phyloP scores from a whole-genome alignment of 495 filamentous ascomycete species.

The Rusavskia elegans region DNA sequence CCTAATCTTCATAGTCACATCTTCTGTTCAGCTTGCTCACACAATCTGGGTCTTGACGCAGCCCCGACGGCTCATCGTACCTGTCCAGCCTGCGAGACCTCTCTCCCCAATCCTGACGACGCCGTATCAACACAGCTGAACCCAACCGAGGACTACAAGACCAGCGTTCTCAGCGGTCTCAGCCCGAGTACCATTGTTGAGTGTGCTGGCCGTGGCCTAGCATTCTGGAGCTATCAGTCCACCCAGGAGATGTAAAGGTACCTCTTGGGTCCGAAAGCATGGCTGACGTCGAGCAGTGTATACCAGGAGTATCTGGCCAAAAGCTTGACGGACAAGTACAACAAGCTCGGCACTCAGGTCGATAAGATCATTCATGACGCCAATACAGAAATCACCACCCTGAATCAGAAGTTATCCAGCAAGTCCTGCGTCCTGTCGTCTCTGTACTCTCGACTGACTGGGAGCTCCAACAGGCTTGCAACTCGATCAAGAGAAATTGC shows the following conservation, averaged over 20 bases:
- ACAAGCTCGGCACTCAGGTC: constrained; percentile 48
- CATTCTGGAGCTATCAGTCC: constrained; percentile 85
- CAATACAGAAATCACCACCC: constrained; percentile 55
- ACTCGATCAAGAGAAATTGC: constrained; percentile 45
- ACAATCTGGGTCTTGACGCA: constrained; percentile 46
- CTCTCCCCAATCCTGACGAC: constrained; percentile 60
- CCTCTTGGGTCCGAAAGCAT: background rate
- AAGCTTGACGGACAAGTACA: constrained; percentile 60
- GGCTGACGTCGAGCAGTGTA: constrained; percentile 31
- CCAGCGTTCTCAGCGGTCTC: constrained; percentile 71
- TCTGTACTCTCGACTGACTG: background rate
- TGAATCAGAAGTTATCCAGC: constrained; percentile 48
- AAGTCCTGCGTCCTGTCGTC: constrained; percentile 2
- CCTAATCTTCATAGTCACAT: constrained; percentile 45
- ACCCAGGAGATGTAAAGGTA: constrained; percentile 66
- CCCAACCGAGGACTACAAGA: constrained; percentile 88
- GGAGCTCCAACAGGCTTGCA: constrained; percentile 43
- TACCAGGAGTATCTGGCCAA: constrained; percentile 69
- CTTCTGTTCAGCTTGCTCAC: constrained; percentile 68
- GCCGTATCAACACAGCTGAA: constrained; percentile 60
- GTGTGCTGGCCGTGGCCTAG: constrained; percentile 66
- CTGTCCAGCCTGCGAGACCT: constrained; percentile 72
- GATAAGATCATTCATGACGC: constrained; percentile 72
- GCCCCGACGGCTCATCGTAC: constrained; percentile 35
- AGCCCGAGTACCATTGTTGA: constrained; percentile 80